phyloP scores from a whole-genome alignment of 345 rosid genomes.

The Limnanthes douglasii region DNA sequence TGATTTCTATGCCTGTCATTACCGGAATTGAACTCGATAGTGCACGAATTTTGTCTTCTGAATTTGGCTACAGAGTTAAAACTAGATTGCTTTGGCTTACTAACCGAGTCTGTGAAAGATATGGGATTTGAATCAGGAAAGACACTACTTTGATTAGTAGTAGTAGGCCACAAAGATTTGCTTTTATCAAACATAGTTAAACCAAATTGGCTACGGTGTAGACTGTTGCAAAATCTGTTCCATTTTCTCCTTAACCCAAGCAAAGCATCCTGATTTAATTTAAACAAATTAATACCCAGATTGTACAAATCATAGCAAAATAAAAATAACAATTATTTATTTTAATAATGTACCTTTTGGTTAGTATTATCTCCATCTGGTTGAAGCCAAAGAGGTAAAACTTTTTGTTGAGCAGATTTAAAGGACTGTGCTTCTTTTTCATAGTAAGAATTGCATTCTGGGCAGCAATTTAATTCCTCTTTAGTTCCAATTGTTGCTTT shows the following conservation, averaged over 20 bases:
- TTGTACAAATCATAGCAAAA: too few species aligned
- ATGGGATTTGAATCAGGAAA: slow-evolving; percentile 19
- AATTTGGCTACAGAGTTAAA: slow-evolving; percentile 38
- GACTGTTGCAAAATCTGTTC: slow-evolving; percentile 42
- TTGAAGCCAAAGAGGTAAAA: slow-evolving; percentile 60
- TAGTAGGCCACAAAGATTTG: slow-evolving; percentile 15
- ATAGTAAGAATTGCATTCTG: slow-evolving; percentile 49
- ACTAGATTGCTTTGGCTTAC: slow-evolving; percentile 15
- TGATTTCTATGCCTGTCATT: slow-evolving; percentile 10
- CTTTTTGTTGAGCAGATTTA: slow-evolving; percentile 30
- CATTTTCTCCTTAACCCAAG: slow-evolving; percentile 50
- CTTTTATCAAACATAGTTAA: slow-evolving; percentile 5
- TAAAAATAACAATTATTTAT: too few species aligned
- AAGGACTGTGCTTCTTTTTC: slow-evolving; percentile 51
- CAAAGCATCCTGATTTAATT: slow-evolving; percentile 55
- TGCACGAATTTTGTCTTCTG: slow-evolving; percentile 53
- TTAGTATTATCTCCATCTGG: slow-evolving; percentile 17
- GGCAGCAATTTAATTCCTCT: slow-evolving; percentile 49
- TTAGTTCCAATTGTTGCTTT: too few species aligned
- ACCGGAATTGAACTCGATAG: slow-evolving; percentile 44
- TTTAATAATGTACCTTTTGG: slow-evolving; percentile 28
- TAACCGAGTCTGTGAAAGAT: slow-evolving; percentile 26
- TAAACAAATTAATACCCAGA: too few species aligned
- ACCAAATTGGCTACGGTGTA: slow-evolving; percentile 22
- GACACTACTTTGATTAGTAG: slow-evolving; percentile 16